Evolutionary conservation across 2,329 filamentous ascomycete genomes (phyloP).

Genomic region (Grosmannia huntii): DNA sequence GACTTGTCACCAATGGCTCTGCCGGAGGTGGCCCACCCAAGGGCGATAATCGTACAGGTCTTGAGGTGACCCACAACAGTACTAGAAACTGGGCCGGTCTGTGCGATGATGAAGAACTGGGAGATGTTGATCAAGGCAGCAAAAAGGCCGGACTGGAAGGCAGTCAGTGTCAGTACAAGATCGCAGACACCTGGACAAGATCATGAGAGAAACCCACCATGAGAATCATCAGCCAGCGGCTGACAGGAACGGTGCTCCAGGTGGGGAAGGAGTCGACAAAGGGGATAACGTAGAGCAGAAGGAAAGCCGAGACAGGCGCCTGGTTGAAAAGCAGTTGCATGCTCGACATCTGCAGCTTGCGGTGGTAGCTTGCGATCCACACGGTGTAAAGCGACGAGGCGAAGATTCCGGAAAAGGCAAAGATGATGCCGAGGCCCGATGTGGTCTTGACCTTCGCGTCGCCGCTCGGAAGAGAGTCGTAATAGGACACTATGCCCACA

Average conservation of each 20-base stretch:
- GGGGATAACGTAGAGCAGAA: constrained; percentile 53
- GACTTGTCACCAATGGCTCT: constrained; percentile 43
- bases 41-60: constrained; percentile 50
- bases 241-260: constrained; percentile 36
- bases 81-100: constrained; percentile 50
- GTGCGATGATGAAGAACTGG: constrained; percentile 49
- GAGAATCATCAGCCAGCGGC: constrained; percentile 44
- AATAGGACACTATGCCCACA: constrained; percentile 55
- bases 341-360: constrained; percentile 51
- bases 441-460: constrained; percentile 41
- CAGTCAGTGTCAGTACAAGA: constrained; percentile 8
- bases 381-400: constrained; percentile 57
- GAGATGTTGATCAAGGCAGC: constrained; percentile 54
- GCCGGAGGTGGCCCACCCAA: constrained; percentile 47
- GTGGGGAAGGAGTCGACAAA: constrained; percentile 51
- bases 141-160: constrained; percentile 42
- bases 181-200: neutral
- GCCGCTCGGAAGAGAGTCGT: constrained; percentile 43
- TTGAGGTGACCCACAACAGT: constrained; percentile 55
- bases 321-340: constrained; percentile 60
- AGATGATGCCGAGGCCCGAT: constrained; percentile 44
- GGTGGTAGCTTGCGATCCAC: constrained; percentile 54
- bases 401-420: constrained; percentile 50
- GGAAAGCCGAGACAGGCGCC: constrained; percentile 46
- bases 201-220: constrained; percentile 29